phyloP scores from a whole-genome alignment of 192 early-diverging fungal species.

The Kickxella alabastrina region DNA sequence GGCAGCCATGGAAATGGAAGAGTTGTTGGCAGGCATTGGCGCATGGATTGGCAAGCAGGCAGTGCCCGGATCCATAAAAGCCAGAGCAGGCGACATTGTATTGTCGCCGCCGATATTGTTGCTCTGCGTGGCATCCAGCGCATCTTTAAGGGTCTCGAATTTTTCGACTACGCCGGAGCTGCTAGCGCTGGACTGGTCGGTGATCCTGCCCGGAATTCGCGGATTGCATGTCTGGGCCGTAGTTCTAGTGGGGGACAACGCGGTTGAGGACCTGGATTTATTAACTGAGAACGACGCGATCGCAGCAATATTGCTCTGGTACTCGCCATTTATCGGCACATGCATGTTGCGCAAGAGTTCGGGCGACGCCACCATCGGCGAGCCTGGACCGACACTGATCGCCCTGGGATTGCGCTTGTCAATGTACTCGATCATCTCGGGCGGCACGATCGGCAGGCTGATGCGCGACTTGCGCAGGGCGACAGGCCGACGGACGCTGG shows the following conservation, averaged over 20 bases:
- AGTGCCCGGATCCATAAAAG: no score
- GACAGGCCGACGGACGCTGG: slow-evolving; percentile 3
- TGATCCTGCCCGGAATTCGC: background rate
- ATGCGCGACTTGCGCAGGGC: slow-evolving; percentile 21
- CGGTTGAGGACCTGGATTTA: background rate
- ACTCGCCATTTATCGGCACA: slow-evolving; percentile 8
- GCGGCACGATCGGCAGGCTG: slow-evolving; percentile 45
- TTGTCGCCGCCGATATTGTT: background rate
- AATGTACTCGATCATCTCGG: slow-evolving; percentile 42
- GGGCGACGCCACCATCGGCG: slow-evolving; percentile 32
- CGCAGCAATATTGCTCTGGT: slow-evolving; percentile 21
- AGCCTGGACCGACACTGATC: slow-evolving; percentile 12
- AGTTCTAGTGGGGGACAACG: background rate
- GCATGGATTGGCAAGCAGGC: background rate
- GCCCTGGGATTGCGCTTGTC: slow-evolving; percentile 41
- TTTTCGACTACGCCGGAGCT: background rate
- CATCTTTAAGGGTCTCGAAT: background rate
- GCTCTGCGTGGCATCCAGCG: background rate
- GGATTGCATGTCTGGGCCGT: background rate
- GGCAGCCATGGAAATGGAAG: background rate
- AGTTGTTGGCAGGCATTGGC: no score
- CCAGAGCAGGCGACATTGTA: background rate
- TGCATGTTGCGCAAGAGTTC: slow-evolving; percentile 26
- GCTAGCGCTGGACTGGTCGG: background rate
- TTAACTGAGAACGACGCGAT: slow-evolving; percentile 17